Evolutionary conservation across 2,329 filamentous ascomycete genomes (phyloP).

Genomic region (Neonectria sp.): DNA sequence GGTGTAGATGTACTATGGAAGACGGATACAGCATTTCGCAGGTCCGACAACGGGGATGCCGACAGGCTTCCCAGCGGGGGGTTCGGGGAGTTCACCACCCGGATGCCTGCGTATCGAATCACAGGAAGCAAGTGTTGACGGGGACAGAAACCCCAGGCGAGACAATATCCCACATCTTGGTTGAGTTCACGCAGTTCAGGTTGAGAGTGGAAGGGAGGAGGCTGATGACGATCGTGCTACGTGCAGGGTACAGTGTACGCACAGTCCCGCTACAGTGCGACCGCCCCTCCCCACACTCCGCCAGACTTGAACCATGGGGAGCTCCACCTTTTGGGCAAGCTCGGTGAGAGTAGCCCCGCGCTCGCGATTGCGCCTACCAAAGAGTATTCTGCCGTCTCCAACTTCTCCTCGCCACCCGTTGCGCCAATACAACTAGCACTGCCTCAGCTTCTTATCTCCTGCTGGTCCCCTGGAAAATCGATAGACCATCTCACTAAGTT

Average conservation of each 20-base stretch:
- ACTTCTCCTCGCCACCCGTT: not conserved
- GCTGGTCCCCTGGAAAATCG: not conserved
- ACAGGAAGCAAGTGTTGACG: not conserved
- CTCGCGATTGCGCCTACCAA: not conserved
- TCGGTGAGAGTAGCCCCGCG: not conserved
- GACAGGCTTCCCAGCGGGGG: constrained; percentile 20
- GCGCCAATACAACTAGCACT: not conserved
- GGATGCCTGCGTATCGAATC: not conserved
- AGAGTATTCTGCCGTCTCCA: not conserved
- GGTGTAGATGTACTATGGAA: not conserved
- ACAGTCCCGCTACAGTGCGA: not conserved
- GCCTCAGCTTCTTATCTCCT: not conserved
- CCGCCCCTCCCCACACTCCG: not conserved
- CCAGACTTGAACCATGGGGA: not conserved
- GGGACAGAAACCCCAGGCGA: not conserved
- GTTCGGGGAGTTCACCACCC: constrained; percentile 25
- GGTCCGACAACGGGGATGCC: not conserved
- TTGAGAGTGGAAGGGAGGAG: not conserved
- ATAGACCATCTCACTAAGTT: not conserved
- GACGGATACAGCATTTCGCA: not conserved
- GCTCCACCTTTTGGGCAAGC: not conserved
- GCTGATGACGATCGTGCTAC: not conserved
- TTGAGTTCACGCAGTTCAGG: not conserved
- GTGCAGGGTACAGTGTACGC: not conserved
- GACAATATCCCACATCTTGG: not conserved